A percentile compares a stretch with the other conserved stretches of the same genome.
These are phyloP conservation scores for Penicillium sp. DNA, from an alignment of 2,329 filamentous ascomycete genomes.

Conservation along the genomic window DNA sequence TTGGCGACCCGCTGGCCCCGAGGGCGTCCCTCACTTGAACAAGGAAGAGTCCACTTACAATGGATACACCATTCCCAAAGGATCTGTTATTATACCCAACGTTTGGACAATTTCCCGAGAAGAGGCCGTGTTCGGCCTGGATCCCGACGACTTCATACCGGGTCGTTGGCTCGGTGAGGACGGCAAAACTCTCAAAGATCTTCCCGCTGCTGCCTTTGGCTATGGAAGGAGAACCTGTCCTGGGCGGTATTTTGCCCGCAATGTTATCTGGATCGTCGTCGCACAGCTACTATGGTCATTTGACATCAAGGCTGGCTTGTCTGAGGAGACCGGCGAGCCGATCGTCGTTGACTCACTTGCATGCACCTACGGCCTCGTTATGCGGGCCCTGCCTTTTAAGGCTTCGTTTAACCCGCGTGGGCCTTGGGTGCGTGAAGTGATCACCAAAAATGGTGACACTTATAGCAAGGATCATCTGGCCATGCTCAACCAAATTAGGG, in stretches of 20 bases:
- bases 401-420: neutral
- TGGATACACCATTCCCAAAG: conserved; percentile 35
- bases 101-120: conserved; percentile 7
- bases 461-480: neutral
- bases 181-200: neutral
- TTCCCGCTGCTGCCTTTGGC: neutral
- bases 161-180: neutral
- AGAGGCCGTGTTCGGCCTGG: neutral
- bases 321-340: neutral
- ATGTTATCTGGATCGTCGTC: neutral
- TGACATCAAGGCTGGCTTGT: neutral
- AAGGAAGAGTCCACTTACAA: conserved; percentile 32
- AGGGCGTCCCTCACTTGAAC: conserved; percentile 28
- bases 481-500: neutral
- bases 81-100: conserved; percentile 30
- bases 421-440: neutral
- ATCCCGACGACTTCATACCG: neutral
- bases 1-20: conserved; percentile 26
- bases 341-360: neutral
- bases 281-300: neutral
- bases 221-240: conserved; percentile 1
- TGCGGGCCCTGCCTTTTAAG: neutral
- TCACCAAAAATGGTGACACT: neutral
- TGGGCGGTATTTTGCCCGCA: neutral
- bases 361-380: neutral